Evolutionary conservation across 805 yeast genomes (phyloP).

Genomic region (Zygotorulaspora chibaensis): DNA sequence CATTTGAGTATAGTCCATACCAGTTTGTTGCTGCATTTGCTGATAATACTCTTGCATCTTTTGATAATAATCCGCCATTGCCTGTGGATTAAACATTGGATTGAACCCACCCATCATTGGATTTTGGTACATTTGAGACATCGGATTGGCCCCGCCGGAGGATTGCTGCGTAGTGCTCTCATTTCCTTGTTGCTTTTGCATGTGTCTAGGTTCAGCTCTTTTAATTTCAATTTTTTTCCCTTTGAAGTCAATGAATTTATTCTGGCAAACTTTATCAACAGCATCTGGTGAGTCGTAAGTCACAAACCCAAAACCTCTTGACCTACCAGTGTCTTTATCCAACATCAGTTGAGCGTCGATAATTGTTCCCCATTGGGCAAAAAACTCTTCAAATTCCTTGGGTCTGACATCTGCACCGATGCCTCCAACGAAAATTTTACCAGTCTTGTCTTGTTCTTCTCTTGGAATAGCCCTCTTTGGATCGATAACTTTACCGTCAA

Average conservation of each 20-base stretch:
- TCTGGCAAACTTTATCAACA: conserved; percentile 80
- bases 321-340: conserved; percentile 94
- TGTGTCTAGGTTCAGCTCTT: conserved; percentile 78
- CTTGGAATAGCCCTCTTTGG: conserved; percentile 97
- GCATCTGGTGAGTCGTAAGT: conserved; percentile 94
- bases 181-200: conserved; percentile 42
- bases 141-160: conserved; percentile 24
- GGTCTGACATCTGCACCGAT: conserved; percentile 92
- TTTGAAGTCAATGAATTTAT: conserved; percentile 75
- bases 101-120: conserved; percentile 36
- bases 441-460: conserved; percentile 95
- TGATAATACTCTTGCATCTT: conserved; percentile 51
- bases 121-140: conserved; percentile 33
- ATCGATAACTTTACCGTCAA: conserved; percentile 94
- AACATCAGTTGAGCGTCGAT: conserved; percentile 96
- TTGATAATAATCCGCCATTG: conserved; percentile 61
- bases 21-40: conserved; percentile 36
- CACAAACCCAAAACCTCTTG: conserved; percentile 95
- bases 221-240: conserved; percentile 83
- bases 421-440: conserved; percentile 97
- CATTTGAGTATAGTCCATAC: conserved; percentile 34
- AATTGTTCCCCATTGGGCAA: conserved; percentile 82
- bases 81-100: conserved; percentile 44
- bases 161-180: conserved; percentile 6
- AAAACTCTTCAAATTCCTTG: conserved; percentile 79